A percentile compares a stretch with the other conserved stretches of the same genome.
Conservation (phyloP, 2,329 filamentous ascomycete genomes). For the Kalmusia sp. region DNA sequence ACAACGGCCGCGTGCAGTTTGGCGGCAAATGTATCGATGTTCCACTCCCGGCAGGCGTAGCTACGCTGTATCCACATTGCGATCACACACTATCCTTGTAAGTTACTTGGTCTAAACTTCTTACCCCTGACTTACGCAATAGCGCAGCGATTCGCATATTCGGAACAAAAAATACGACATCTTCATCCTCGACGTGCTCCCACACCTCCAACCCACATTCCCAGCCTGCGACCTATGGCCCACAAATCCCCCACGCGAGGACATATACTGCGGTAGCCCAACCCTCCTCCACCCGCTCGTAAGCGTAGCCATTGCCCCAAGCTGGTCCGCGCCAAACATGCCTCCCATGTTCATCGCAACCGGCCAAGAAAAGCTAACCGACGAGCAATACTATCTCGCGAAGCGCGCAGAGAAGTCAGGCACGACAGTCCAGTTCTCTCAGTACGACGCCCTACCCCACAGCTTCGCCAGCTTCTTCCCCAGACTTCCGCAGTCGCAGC, state of each 20-base stretch:
- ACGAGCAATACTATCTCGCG: constrained; percentile 68
- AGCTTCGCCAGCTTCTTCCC: constrained; percentile 55
- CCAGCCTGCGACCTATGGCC: constrained; percentile 58
- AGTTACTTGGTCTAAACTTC: constrained; percentile 49
- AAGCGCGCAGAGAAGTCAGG: constrained; percentile 61
- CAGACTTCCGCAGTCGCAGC: constrained; percentile 2
- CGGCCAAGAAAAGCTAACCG: constrained; percentile 73
- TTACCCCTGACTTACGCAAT: neutral
- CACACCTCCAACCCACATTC: constrained; percentile 33
- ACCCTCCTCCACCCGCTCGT: constrained; percentile 67
- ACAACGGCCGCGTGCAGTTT: constrained; percentile 60
- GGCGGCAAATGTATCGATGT: constrained; percentile 63
- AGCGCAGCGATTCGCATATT: neutral
- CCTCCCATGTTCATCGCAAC: constrained; percentile 71
- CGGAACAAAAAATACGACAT: constrained; percentile 6
- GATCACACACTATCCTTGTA: constrained; percentile 75
- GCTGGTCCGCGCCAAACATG: constrained; percentile 69
- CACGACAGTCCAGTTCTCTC: constrained; percentile 67
- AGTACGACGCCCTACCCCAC: constrained; percentile 80
- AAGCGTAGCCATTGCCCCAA: constrained; percentile 60
- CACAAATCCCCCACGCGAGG: constrained; percentile 47
- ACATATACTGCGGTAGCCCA: constrained; percentile 49
- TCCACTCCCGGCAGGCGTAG: constrained; percentile 69
- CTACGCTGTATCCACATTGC: constrained; percentile 45
- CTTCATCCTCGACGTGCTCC: neutral